Evolutionary conservation across 768 basidiomycete genomes (phyloP), one percentile per base, ranked within the genome.

Genomic region (Pisolithus sp.): DNA sequence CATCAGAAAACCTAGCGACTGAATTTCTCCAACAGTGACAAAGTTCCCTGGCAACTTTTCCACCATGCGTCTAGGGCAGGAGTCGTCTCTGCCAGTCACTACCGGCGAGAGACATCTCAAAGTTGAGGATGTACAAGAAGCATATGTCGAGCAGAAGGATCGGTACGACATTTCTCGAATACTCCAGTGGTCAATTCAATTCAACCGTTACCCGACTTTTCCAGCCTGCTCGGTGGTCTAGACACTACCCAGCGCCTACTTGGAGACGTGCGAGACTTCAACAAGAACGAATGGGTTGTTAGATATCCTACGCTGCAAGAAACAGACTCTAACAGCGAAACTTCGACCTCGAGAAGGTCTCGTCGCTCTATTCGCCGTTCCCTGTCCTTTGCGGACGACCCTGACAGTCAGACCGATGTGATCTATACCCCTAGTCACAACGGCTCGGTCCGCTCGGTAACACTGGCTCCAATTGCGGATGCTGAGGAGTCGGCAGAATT

Each of bases 361-460:
- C 70, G 71, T 38, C 75, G 73, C 51, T 71, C 74, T 64, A 54
- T 78, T 26, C 82, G 81, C 43, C 86, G 85, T 50, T 86, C 86
- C 21, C 75, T 93, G 41, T 85, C 89, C 37, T 93, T 94, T 64
- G 88, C 83, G 6, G 93, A 95, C 65, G 87, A 93, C 61, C 88
- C 89, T 1, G 68, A 74, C 7, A 75, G 73, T 50, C 74, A 81
- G 56, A 82, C 81, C 6, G 81, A 88, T 10, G 84, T 93, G 49
- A 68, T 86, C 43, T 65, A 86, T 38, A 71, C 77, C 34, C 73
- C 76, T 5, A 66, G 74, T 6, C 74, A 72, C 53, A 71, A 71
- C 26, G 76, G 77, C 36, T 59, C 83, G 45, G 66, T 78, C 21
- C 79, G 80, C 51, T 79, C 88, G 1, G 64, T 85, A 13, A 87